A percentile compares a stretch with the other conserved stretches of the same genome.
Evolutionary conservation across 2,329 filamentous ascomycete species (phyloP).

Genomic region (Lecanosticta acicola): DNA sequence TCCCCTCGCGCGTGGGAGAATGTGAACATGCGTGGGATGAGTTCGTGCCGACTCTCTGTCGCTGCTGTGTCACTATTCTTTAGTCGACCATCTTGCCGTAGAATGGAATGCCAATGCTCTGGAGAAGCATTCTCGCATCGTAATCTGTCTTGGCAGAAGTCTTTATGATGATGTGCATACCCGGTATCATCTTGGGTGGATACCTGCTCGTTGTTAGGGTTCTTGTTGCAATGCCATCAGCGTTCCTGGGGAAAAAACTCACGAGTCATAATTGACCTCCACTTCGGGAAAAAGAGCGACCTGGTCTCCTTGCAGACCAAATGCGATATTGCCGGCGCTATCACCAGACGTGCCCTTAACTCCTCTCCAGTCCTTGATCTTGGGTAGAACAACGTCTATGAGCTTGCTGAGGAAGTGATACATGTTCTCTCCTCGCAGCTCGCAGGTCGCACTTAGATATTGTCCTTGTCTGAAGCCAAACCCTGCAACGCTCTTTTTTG

Average conservation of each 20-base stretch:
- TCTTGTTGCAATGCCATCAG: neutral
- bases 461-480: conserved; percentile 71
- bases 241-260: conserved; percentile 40
- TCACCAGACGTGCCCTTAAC: conserved; percentile 74
- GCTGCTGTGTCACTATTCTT: neutral
- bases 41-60: neutral
- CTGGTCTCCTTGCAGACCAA: conserved; percentile 70
- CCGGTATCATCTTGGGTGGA: conserved; percentile 71
- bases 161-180: conserved; percentile 75
- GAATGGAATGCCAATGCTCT: conserved; percentile 71
- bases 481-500: conserved; percentile 63
- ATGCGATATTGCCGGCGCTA: conserved; percentile 76
- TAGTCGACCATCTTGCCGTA: conserved; percentile 64
- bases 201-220: conserved; percentile 45
- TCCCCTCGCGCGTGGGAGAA: neutral
- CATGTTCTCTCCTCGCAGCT: conserved; percentile 72
- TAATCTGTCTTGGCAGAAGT: conserved; percentile 80
- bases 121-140: conserved; percentile 72
- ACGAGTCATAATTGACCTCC: conserved; percentile 89
- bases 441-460: conserved; percentile 68
- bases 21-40: neutral
- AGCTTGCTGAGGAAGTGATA: conserved; percentile 88
- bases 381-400: conserved; percentile 83
- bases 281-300: conserved; percentile 88
- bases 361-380: conserved; percentile 93